These are phyloP conservation scores for Barnettozyma sucrosica DNA, from an alignment of 805 yeast genomes.

Conservation along the genomic window DNA sequence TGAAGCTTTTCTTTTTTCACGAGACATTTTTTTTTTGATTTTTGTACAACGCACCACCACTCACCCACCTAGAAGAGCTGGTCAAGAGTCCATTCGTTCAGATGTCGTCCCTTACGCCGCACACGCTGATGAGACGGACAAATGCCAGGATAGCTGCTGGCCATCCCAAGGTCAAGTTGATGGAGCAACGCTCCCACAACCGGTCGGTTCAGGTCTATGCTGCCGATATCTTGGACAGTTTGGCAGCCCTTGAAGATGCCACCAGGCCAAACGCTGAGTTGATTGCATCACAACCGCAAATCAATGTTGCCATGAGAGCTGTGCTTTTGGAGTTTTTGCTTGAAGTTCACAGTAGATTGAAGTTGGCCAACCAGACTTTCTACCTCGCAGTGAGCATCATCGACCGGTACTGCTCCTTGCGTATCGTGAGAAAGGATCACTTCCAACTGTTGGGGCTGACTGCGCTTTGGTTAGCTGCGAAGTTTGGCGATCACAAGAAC, in stretches of 20 bases:
- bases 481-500: slow-evolving; percentile 63
- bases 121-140: slow-evolving; percentile 21
- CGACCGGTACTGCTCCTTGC: slow-evolving; percentile 79
- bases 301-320: slow-evolving; percentile 55
- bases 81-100: not conserved
- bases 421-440: slow-evolving; percentile 75
- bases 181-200: slow-evolving; percentile 44
- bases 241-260: slow-evolving; percentile 29
- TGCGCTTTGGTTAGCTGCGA: slow-evolving; percentile 85
- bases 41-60: no score
- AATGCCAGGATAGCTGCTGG: slow-evolving; percentile 28
- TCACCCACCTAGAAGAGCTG: no score
- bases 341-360: slow-evolving; percentile 61
- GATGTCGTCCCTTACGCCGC: slow-evolving; percentile 19
- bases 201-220: slow-evolving; percentile 40
- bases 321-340: slow-evolving; percentile 76
- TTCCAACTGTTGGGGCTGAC: slow-evolving; percentile 84
- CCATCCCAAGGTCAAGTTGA: slow-evolving; percentile 36
- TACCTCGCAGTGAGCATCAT: slow-evolving; percentile 64
- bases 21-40: not conserved
- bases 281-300: slow-evolving; percentile 35
- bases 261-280: slow-evolving; percentile 26
- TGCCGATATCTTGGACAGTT: slow-evolving; percentile 33
- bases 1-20: not conserved
- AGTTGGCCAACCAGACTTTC: slow-evolving; percentile 57